Base-by-base conservation (phyloP, 495 filamentous ascomycete genomes). In the Rusavskia elegans region DNA sequence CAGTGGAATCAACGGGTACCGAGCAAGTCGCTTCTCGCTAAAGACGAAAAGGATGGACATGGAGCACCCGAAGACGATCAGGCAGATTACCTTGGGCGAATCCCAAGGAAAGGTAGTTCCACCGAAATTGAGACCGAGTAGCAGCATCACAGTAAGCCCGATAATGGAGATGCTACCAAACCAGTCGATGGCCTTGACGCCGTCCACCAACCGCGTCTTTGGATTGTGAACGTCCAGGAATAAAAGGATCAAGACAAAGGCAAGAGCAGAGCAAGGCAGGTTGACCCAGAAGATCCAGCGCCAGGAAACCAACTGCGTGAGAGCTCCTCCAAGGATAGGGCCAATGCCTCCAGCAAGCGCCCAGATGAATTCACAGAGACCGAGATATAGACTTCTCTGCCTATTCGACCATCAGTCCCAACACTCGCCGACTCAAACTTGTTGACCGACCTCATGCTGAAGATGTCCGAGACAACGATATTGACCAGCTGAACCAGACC, bases 131-230 rank as follows among this genome's bases (percentile, higher is more conserved):
- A 93, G 73, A 10, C 83, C 87, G 35, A 92, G 78, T 14, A 93
- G 73, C 58, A 94, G 73, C 79, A 93, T 89, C 35, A 92, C 66
- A 0, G 85, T 87, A 10, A 78, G 84, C n/a, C 80, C 81, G 35
- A 89, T 73, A 53, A 90, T 78, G 9, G 78, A 70, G 32, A 86
- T 50, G 0, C 75, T 79, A 3, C 87, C 86, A 9, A 76, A 56
- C 84, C 84, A 89, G 65, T 93, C 86, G 35, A 90, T 82, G 8
- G 80, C 79, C 49, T 76, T 79, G 6, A 94, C 63, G 2, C 89
- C 89, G 35, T 80, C 74, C 2, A 69, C 49, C 32, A 95, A 66
- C 0, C 82, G 76, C 0, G 87, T 89, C 53, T 78, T 78, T 0
- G 87, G 84, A 27, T 83, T 86, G 57, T 92, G 75, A 39, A 84